Evolutionary conservation across 768 basidiomycete species (phyloP).

Genomic region (Chiua virens): DNA sequence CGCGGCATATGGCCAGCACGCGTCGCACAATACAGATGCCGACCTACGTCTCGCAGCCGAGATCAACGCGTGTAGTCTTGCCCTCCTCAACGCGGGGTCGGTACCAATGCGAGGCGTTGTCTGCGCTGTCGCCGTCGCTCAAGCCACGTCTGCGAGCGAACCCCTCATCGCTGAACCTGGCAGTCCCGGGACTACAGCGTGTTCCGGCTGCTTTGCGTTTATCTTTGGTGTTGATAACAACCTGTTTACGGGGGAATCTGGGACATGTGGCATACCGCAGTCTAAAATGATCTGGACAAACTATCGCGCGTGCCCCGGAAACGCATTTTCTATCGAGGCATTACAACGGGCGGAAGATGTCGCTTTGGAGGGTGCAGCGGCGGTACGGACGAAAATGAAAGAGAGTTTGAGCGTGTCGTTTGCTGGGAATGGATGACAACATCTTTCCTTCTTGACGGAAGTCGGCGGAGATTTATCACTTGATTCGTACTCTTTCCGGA

Average conservation of each 20-base stretch:
- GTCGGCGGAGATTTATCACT: no score
- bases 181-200: slow-evolving; percentile 27
- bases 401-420: slow-evolving; percentile 32
- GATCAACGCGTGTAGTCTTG: slow-evolving; percentile 70
- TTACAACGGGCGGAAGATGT: slow-evolving; percentile 47
- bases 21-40: not conserved
- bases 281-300: slow-evolving; percentile 30
- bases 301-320: slow-evolving; percentile 16
- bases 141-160: slow-evolving; percentile 11
- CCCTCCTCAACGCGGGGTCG: slow-evolving; percentile 67
- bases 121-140: slow-evolving; percentile 63
- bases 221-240: slow-evolving; percentile 35
- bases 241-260: not conserved
- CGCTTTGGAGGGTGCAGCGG: slow-evolving; percentile 45
- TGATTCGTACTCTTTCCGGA: no score
- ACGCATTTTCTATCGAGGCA: slow-evolving; percentile 39
- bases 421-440: slow-evolving; percentile 29
- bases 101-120: slow-evolving; percentile 76
- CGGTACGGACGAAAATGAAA: slow-evolving; percentile 52
- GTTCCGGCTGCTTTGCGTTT: slow-evolving; percentile 71
- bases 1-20: not conserved
- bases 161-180: slow-evolving; percentile 53
- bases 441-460: no score
- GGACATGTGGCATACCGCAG: slow-evolving; percentile 12
- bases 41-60: slow-evolving; percentile 57